These are phyloP conservation scores for Cutaneotrichosporon mucoides DNA, from an alignment of 1,284 basidiomycete species.

Conservation along the genomic window DNA sequence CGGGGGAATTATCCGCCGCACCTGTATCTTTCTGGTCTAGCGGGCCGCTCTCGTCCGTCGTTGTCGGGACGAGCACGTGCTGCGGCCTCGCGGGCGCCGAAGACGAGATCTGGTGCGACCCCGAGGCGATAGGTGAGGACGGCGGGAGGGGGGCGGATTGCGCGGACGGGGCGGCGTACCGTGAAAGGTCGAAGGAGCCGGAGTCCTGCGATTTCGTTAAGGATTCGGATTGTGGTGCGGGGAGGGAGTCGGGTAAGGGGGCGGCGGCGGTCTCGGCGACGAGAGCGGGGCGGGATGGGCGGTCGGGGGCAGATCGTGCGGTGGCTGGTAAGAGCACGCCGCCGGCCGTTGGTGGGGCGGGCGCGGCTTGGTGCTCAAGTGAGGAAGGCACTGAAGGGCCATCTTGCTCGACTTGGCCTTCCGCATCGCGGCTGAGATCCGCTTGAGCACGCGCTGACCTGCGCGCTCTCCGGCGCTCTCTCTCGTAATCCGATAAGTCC, in stretches of 20 bases:
- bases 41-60: constrained; percentile 13
- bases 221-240: background rate
- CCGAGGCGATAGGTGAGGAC: background rate
- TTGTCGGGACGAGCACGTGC: constrained; percentile 10
- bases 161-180: background rate
- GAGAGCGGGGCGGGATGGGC: too few species aligned
- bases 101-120: background rate
- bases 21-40: background rate
- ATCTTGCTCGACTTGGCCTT: background rate
- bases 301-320: too few species aligned
- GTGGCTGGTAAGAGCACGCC: too few species aligned
- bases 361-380: background rate
- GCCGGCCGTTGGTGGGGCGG: too few species aligned
- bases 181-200: background rate
- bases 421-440: too few species aligned
- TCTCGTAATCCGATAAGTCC: constrained; percentile 27
- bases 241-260: too few species aligned
- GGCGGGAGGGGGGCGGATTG: background rate
- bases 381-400: background rate
- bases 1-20: background rate
- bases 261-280: too few species aligned
- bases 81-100: background rate
- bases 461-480: background rate
- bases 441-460: too few species aligned
- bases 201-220: constrained; percentile 17